Evolutionary conservation across 2,329 filamentous ascomycete species (phyloP).

Genomic region (Epichloe baconii): DNA sequence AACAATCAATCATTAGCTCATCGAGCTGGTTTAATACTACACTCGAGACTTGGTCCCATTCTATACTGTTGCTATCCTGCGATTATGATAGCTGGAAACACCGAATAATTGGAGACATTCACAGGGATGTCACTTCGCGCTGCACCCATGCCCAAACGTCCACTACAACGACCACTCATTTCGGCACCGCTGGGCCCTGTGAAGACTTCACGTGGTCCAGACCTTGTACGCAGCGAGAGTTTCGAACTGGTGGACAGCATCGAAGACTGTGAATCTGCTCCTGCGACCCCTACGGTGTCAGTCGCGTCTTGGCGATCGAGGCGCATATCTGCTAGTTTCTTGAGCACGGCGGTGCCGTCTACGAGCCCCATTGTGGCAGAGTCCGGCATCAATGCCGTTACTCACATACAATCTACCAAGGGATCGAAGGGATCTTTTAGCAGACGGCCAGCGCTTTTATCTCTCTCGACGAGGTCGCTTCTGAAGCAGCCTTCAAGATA

Average conservation of each 20-base stretch:
- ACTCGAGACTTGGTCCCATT: background rate
- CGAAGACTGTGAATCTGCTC: conserved; percentile 17
- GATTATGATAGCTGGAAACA: background rate
- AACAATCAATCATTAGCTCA: too few species aligned
- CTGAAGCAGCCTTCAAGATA: conserved; percentile 7
- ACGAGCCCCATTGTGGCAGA: conserved; percentile 18
- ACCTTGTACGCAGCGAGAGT: conserved; percentile 21
- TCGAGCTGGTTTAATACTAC: too few species aligned
- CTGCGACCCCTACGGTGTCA: background rate
- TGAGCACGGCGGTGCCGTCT: conserved; percentile 11
- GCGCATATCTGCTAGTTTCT: conserved; percentile 20
- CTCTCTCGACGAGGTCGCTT: conserved; percentile 8
- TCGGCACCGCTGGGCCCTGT: conserved; percentile 25
- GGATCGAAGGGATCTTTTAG: background rate
- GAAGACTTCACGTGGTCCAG: conserved; percentile 22
- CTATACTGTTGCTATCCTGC: background rate
- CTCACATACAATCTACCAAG: background rate
- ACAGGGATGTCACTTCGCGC: background rate
- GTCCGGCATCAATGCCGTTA: conserved; percentile 14
- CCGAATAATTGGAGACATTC: background rate
- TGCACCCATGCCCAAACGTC: conserved; percentile 8
- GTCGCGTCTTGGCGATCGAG: conserved; percentile 4
- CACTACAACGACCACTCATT: conserved; percentile 15
- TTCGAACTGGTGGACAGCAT: conserved; percentile 23
- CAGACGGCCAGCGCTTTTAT: background rate